Evolutionary conservation across 1,139 yeast species (phyloP), one percentile per base, ranked within the genome.

Genomic region (Candida sp.): DNA sequence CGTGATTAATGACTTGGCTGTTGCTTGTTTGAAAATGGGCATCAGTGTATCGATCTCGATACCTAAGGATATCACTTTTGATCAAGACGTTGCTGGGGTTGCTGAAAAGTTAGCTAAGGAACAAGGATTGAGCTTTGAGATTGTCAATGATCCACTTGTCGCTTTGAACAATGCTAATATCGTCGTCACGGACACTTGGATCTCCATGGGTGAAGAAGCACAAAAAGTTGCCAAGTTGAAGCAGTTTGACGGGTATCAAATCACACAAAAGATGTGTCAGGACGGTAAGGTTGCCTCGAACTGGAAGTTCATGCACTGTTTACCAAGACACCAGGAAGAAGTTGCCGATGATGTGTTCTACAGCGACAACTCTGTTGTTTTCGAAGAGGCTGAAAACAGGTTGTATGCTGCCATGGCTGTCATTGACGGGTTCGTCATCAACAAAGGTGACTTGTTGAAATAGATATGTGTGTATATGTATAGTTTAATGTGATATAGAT

Each of bases 291-390:
- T 93, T 28, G 80, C 81, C 55, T 66, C 79, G 31, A 73, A 84
- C 66, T 92, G 94, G 90, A 90, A 84, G 67, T 94, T 94, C 70
- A 92, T 94, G 98, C 99, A 94, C 68, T 94, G 99, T 71, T 79
- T 94, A 60, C 99, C 99, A 56, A 87, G 99, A 73, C 97, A 94
- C 61, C 81, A 83, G 32, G 98, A 93, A 69, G 99, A 94, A 72
- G 99, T 94, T 42, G 80, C 85, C 41, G 99, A 94, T 68, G 97
- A 89, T 43, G 96, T 94, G 2, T 94, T 94, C 66, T 94, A 93
- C 72, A 79, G 93, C 49, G 85, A 86, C 34, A 82, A 87, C 32
- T 90, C 97, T 1, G 75, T 94, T 50, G 99, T 94, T 7, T 94
- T 94, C 71, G 87, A 86, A 59, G 98, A 94, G 72, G 99, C 97